Evolutionary conservation across 148 eudicot species (phyloP), one percentile per base, ranked within the genome.

Genomic region (Chenopodium formosanum): DNA sequence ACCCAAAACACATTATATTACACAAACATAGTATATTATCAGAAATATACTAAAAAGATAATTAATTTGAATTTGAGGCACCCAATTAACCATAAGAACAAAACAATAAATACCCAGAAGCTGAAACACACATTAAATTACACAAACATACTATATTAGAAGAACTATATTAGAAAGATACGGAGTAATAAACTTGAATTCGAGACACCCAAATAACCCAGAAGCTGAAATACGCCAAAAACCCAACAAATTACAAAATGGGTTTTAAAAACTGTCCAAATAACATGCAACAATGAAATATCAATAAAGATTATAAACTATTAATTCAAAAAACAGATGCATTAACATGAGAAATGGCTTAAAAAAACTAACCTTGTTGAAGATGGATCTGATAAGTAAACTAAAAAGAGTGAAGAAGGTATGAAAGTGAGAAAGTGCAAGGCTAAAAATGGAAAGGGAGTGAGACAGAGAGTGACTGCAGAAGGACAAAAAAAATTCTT

Each of bases 371-470:
- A 85, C 85, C 77, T 82, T 81, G 83, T 82, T 81, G 83, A 79
- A 82, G 78, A 71, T 85, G 87, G 87, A 85, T 85, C 87, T 80
- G 80, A 75, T 78, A 63, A 79, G 76, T 34, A 56, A 80, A 58
- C 58, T 10, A n/a, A 56, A 50, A 44, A 71, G 44, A 25, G 78
- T 62, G 71, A 62, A 78, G 74, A 56, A 78, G 63, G 44, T 37
- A 11, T 34, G 77, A 34, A 31, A 58, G 53, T 31, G 77, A 34
- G 66, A 11, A 11, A 50, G 78, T 31, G 72, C 32, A 37, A 17
- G 70, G 25, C 11, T 11, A 19, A 27, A 34, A 68, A 22, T 48
- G 7, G 17, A 9, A 25, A 10, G 27, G 19, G 27, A 22, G 74
- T 29, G 58, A 22, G 44, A 40, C 44, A 72, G 72, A 29, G 52